Evolutionary conservation across 352 stramenopile species (phyloP), one percentile per base, ranked within the genome.

Genomic region (Phytophthora constricta): DNA sequence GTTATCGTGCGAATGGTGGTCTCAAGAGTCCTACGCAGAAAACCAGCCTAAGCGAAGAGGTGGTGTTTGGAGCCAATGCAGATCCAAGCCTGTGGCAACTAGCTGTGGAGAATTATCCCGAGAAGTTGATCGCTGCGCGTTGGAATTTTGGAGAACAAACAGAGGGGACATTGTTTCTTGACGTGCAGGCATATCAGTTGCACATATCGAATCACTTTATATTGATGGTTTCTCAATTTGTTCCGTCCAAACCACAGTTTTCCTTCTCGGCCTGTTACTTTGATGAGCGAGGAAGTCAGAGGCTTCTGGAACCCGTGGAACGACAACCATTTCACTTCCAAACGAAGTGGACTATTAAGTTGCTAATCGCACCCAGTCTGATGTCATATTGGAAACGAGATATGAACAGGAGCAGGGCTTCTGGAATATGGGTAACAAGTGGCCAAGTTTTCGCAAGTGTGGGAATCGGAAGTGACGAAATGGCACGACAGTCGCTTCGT

Each of bases 61-160:
- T 94, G 16, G 58, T 95, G 1, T 83, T 93, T 66, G 87, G 84
- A 14, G 79, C 76, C 7, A 80, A 86, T 62, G 73, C 62, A 16
- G 87, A 95, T 43, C 87, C 87, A 57, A 76, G 65, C 20, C 58
- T 87, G 33, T 95, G 87, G 87, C 86, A 93, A 66, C 42, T 92
- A 10, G 65, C 70, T 34, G 76, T 90, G 13, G 83, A 91, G 16
- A 94, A 90, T 25, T 88, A 88, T 34, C 80, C 82, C 14, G 82
- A 93, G 22, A 91, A 89, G 31, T 28, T 93, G 7, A 45, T 95
- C 39, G 78, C 78, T 39, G 77, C 74, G 33, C 67, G 81, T 10
- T 95, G 87, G 87, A 77, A 67, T 47, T 73, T 73, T 48, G 65
- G 67, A 10, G 58, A 77, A 7, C 20, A 27, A 5, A 62, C 58